phyloP scores from a whole-genome alignment of 1,284 basidiomycete genomes.

The Wolfiporia cocos region DNA sequence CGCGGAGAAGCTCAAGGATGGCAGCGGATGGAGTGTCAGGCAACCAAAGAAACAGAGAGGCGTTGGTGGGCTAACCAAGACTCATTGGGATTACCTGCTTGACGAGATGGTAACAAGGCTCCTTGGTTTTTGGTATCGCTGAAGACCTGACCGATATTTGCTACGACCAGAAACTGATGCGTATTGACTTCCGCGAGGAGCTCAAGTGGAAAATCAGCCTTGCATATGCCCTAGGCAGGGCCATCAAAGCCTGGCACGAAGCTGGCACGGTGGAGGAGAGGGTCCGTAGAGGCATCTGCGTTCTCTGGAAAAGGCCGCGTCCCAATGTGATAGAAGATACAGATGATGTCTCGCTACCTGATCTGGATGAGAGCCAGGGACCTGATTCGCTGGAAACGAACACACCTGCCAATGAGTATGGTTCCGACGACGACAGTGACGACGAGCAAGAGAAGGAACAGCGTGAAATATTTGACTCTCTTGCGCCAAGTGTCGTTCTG shows the following conservation, averaged over 20 bases:
- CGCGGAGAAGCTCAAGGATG: constrained; percentile 80
- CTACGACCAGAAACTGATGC: constrained; percentile 85
- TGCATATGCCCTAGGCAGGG: constrained; percentile 81
- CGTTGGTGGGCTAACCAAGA: constrained; percentile 73
- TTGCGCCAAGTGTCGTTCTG: constrained; percentile 43
- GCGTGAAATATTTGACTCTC: constrained; percentile 47
- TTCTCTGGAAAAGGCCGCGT: constrained; percentile 53
- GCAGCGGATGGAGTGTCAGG: constrained; percentile 86
- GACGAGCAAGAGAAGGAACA: constrained; percentile 47
- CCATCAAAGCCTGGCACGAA: constrained; percentile 85
- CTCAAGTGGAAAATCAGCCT: constrained; percentile 87
- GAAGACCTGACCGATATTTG: not conserved
- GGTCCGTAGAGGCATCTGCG: constrained; percentile 60
- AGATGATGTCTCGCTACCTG: constrained; percentile 11
- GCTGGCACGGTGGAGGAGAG: constrained; percentile 63
- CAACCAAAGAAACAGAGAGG: constrained; percentile 94
- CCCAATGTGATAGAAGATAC: constrained; percentile 20
- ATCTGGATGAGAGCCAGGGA: constrained; percentile 16
- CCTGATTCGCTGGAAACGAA: constrained; percentile 21
- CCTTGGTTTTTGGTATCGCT: constrained; percentile 7
- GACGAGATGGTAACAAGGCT: constrained; percentile 82
- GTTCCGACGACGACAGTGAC: constrained; percentile 57
- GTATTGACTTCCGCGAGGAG: constrained; percentile 92
- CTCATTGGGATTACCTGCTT: constrained; percentile 94
- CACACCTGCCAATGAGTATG: constrained; percentile 28